phyloP scores from a whole-genome alignment of 1,139 yeast genomes.

The Yamadazyma trypodendri region DNA sequence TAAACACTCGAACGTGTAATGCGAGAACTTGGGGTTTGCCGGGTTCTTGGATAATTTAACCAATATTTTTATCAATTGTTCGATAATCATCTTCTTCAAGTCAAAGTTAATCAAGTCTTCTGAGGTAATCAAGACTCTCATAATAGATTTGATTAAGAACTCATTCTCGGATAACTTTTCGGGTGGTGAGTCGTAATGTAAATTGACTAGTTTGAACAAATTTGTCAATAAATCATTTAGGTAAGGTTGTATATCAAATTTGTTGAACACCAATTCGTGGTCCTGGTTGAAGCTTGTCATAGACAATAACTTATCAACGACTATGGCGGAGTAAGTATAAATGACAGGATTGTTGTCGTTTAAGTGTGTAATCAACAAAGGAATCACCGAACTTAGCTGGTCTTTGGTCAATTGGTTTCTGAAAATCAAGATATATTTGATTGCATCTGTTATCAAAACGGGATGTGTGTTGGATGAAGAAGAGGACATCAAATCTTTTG shows the following conservation, averaged over 20 bases:
- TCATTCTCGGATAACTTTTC: constrained; percentile 95
- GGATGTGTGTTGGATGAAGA: constrained; percentile 44
- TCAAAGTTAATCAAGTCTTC: constrained; percentile 55
- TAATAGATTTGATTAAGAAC: constrained; percentile 81
- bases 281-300: constrained; percentile 58
- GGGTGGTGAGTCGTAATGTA: constrained; percentile 47
- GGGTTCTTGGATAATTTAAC: constrained; percentile 81
- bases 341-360: constrained; percentile 70
- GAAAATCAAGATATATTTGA: constrained; percentile 84
- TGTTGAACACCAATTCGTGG: constrained; percentile 59
- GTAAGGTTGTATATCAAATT: constrained; percentile 59
- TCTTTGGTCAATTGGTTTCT: constrained; percentile 89
- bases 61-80: constrained; percentile 69
- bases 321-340: constrained; percentile 89
- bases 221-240: constrained; percentile 56
- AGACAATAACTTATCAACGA: constrained; percentile 83
- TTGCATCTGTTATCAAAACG: constrained; percentile 86
- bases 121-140: constrained; percentile 77
- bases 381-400: constrained; percentile 76
- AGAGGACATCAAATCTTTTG: constrained; percentile 64
- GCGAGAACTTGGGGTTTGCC: constrained; percentile 91
- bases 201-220: constrained; percentile 63
- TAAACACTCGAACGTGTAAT: constrained; percentile 84
- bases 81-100: constrained; percentile 48
- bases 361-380: constrained; percentile 73